These are phyloP conservation scores for Solanum verrucosum DNA, from an alignment of 257 asterid genomes.

Conservation along the genomic window DNA sequence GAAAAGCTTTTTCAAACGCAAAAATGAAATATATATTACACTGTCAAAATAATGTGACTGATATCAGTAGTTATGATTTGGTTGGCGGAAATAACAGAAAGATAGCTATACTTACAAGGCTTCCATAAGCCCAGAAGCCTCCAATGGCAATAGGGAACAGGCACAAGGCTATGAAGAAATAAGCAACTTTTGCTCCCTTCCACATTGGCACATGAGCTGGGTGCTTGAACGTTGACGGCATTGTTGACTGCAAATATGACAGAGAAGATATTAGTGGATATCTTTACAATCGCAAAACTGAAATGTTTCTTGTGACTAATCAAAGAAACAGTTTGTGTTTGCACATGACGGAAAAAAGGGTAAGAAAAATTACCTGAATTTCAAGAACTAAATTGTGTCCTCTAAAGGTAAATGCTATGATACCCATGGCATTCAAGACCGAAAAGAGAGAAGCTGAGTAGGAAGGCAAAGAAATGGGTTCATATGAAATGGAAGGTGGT, in stretches of 20 bases:
- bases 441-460: slow-evolving; percentile 53
- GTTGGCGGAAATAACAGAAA: background rate
- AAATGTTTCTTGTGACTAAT: background rate
- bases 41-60: background rate
- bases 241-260: slow-evolving; percentile 58
- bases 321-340: background rate
- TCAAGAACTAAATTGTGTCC: slow-evolving; percentile 94
- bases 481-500: slow-evolving; percentile 66
- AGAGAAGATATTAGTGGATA: background rate
- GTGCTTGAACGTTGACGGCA: slow-evolving; percentile 97
- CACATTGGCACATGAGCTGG: slow-evolving; percentile 97
- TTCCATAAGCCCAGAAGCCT: slow-evolving; percentile 98
- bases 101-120: slow-evolving; percentile 52
- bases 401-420: slow-evolving; percentile 82
- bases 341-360: background rate
- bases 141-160: slow-evolving; percentile 90
- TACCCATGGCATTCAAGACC: slow-evolving; percentile 84
- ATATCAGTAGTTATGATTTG: background rate
- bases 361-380: slow-evolving; percentile 56
- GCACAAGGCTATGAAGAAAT: slow-evolving; percentile 76
- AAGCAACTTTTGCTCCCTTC: slow-evolving; percentile 95
- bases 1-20: background rate
- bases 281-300: background rate
- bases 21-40: background rate
- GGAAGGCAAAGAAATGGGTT: slow-evolving; percentile 65